Evolutionary conservation across 768 basidiomycete genomes (phyloP), one percentile per base, ranked within the genome.

Genomic region (Lentinula raphanica): DNA sequence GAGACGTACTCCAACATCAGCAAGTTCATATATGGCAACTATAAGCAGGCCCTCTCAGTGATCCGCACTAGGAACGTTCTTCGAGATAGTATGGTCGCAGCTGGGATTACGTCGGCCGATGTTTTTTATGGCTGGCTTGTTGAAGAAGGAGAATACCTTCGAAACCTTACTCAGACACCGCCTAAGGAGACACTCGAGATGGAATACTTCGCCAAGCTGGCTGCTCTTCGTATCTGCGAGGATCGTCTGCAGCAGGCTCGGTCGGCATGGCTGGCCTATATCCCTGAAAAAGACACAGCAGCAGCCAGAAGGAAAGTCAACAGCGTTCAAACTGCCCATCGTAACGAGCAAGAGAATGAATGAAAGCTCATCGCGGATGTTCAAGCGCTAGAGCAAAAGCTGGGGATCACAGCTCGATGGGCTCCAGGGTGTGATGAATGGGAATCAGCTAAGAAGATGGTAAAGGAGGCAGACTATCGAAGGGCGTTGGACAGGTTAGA

Each of bases 91-190:
- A 56, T 64, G 58, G 5, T 21, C 2, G 55, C 49, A 12, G 56
- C 56, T 12, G 36, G 56, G 2, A 23, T 66, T 9, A 46, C 51
- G 3, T 49, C 56, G 15, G 25, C 32, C 6, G n/a, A 42, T 2
- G 31, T 44, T 1, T 59, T 64, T 39, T 48, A 31, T 8, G 19
- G 49, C 3, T 66, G 58, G 50, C 21, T 63, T 1, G n/a, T 56
- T 21, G 61, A 64, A 35, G 64, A 67, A 55, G 45, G 45, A 31
- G 40, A 13, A 11, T 68, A 63, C 51, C 49, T 68, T 17, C 32
- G 58, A 13, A 7, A 31, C 9, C 45, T 61, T 32, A 45, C 56
- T 21, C 51, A 38, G 28, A 63, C 65, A 54, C 65, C 65, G 2
- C 32, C 19, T 4, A 58, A 61, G n/a, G 64, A 63, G 51, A 62